A percentile compares a stretch with the other conserved stretches of the same genome.
Conservation (phyloP, 139 green algal species). For the Volvox reticuliferus region DNA sequence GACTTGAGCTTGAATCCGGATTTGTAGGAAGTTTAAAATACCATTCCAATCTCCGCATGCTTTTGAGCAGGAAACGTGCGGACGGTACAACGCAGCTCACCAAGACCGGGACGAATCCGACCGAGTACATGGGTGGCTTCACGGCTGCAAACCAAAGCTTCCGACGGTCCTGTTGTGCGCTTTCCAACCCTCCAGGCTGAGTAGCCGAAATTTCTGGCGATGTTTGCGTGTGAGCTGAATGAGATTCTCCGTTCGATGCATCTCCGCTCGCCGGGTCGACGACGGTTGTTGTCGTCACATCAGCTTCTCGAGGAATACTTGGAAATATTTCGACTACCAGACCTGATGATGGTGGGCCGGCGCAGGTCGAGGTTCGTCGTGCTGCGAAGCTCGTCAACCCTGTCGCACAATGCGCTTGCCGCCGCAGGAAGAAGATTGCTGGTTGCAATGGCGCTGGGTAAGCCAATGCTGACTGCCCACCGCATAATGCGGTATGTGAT, state of each 20-base stretch:
- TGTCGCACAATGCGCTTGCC: background rate
- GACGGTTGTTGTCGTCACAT: background rate
- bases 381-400: background rate
- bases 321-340: background rate
- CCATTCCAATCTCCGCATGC: background rate
- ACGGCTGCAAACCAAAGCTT: constrained; percentile 87
- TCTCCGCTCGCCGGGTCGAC: background rate
- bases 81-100: constrained; percentile 62
- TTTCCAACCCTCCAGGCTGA: background rate
- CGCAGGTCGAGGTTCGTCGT: background rate
- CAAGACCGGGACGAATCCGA: constrained; percentile 88
- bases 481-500: background rate
- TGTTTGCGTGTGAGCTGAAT: background rate
- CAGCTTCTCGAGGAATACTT: background rate
- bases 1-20: background rate
- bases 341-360: background rate
- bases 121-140: constrained; percentile 96
- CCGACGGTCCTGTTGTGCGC: background rate
- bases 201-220: background rate
- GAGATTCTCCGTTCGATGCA: background rate
- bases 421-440: background rate
- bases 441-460: background rate
- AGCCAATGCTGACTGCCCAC: background rate
- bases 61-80: too few species aligned
- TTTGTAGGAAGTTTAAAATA: too few species aligned